Evolutionary conservation across 2,329 filamentous ascomycete genomes (phyloP).

Genomic region (Colletotrichum aenigma): DNA sequence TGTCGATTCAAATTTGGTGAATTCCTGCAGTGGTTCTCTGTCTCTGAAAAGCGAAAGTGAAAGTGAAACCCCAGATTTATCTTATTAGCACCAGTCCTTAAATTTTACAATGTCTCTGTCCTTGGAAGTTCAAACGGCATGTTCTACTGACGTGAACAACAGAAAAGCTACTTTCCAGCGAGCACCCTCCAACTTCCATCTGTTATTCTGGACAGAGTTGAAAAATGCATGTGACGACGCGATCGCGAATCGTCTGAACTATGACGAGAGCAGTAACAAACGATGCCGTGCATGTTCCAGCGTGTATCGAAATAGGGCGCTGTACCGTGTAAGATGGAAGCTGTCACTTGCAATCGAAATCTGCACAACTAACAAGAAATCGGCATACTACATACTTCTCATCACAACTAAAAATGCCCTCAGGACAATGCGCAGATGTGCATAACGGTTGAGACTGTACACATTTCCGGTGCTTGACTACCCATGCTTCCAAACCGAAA

Average conservation of each 20-base stretch:
- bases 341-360: too few relatives aligned
- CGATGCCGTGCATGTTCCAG: not conserved
- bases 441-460: not conserved
- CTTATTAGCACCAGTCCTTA: not conserved
- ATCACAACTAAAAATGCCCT: accelerated
- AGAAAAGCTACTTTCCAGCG: not conserved
- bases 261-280: not conserved
- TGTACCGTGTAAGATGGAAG: not conserved
- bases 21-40: not conserved
- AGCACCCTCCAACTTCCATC: not conserved
- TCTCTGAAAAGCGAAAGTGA: not conserved
- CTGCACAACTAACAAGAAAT: too few relatives aligned
- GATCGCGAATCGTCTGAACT: not conserved
- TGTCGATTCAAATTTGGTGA: not conserved
- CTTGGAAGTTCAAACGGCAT: not conserved
- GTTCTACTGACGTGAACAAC: not conserved
- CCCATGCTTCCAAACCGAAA: too few relatives aligned
- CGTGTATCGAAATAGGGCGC: not conserved
- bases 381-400: not conserved
- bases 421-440: not conserved
- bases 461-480: too few relatives aligned
- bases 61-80: not conserved
- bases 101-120: not conserved
- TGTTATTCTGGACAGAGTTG: not conserved
- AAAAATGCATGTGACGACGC: not conserved